Evolutionary conservation across 306 rosid species (phyloP).

Genomic region (Pueraria montana): DNA sequence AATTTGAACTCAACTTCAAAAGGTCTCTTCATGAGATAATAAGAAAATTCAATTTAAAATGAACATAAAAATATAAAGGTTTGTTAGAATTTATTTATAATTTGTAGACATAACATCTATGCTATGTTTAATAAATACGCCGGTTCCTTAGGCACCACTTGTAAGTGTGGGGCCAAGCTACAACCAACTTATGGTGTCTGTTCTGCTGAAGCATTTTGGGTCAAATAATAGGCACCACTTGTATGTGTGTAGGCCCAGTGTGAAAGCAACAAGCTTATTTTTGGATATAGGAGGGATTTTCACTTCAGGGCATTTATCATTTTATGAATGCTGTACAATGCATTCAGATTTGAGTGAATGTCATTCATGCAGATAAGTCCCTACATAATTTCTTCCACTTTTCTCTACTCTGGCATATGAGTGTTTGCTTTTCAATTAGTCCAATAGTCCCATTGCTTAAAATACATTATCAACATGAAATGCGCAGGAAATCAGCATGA

Average conservation of each 20-base stretch:
- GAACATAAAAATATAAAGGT: background rate
- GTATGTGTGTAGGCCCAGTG: slow-evolving; percentile 26
- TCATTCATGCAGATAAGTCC: background rate
- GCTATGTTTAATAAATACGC: background rate
- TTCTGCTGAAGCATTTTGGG: slow-evolving; percentile 10
- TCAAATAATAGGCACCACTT: slow-evolving; percentile 40
- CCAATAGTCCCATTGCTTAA: background rate
- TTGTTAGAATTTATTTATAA: background rate
- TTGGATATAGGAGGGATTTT: background rate
- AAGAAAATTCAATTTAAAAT: slow-evolving; percentile 14
- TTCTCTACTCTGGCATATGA: background rate
- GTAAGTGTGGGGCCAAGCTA: slow-evolving; percentile 40
- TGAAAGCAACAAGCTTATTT: slow-evolving; percentile 30
- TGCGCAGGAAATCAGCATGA: background rate
- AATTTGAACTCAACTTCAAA: background rate
- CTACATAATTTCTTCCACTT: background rate
- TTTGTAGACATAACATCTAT: slow-evolving; percentile 10
- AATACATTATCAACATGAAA: background rate
- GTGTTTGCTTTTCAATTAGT: background rate
- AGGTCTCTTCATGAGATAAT: background rate
- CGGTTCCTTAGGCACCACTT: slow-evolving; percentile 5
- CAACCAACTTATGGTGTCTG: slow-evolving; percentile 37
- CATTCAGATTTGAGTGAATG: slow-evolving; percentile 24
- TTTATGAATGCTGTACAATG: slow-evolving; percentile 8
- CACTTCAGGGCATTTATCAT: background rate